Evolutionary conservation across 2,329 filamentous ascomycete species (phyloP).

Genomic region (Penicillium sp.): DNA sequence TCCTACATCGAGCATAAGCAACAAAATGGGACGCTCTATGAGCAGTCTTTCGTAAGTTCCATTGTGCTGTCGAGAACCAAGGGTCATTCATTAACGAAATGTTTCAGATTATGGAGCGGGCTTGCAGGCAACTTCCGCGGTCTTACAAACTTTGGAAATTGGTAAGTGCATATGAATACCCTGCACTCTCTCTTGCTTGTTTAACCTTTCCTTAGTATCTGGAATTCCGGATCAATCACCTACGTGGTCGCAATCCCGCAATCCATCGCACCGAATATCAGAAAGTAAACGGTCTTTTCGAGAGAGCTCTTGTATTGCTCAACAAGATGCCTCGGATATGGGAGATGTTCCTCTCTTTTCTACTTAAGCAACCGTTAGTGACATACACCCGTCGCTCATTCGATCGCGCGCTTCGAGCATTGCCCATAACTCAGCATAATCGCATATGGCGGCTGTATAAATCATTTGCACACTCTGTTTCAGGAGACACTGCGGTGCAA

Average conservation of each 20-base stretch:
- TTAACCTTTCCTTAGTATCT: slow-evolving; percentile 61
- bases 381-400: slow-evolving; percentile 83
- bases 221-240: slow-evolving; percentile 74
- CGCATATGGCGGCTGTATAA: slow-evolving; percentile 91
- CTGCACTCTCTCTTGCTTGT: slow-evolving; percentile 8
- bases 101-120: slow-evolving; percentile 71
- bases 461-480: slow-evolving; percentile 85
- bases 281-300: slow-evolving; percentile 93
- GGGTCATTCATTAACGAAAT: not conserved
- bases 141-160: slow-evolving; percentile 99
- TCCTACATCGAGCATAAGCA: slow-evolving; percentile 89
- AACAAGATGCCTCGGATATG: slow-evolving; percentile 99
- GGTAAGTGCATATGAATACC: slow-evolving; percentile 44
- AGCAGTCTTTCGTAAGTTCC: slow-evolving; percentile 68
- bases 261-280: slow-evolving; percentile 74
- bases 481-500: slow-evolving; percentile 83
- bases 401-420: slow-evolving; percentile 82
- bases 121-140: slow-evolving; percentile 81
- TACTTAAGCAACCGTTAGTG: slow-evolving; percentile 86
- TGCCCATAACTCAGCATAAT: slow-evolving; percentile 93
- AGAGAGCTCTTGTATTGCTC: slow-evolving; percentile 83
- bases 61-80: not conserved
- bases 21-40: slow-evolving; percentile 76
- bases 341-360: slow-evolving; percentile 93
- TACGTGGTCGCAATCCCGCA: slow-evolving; percentile 77